Evolutionary conservation across 768 basidiomycete genomes (phyloP).

Genomic region (Cantharellus anzutake): DNA sequence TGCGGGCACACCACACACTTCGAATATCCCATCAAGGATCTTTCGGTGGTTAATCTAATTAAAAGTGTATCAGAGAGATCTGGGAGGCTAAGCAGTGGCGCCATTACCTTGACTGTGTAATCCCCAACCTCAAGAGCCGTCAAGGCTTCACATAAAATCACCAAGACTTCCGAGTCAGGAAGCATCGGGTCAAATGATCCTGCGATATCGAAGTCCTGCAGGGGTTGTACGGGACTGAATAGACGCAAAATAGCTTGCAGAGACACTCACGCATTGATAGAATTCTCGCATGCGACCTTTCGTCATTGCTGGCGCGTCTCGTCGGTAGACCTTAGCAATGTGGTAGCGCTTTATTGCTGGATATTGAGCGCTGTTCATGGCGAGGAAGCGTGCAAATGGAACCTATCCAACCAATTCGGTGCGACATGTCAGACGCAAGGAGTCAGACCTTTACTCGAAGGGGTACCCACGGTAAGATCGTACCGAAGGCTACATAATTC

Average conservation of each 20-base stretch:
- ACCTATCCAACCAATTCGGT: conserved; percentile 21
- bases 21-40: conserved; percentile 91
- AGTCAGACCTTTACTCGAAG: neutral
- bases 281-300: conserved; percentile 99
- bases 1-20: conserved; percentile 80
- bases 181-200: conserved; percentile 94
- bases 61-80: neutral
- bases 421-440: neutral
- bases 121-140: conserved; percentile 78
- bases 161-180: conserved; percentile 82
- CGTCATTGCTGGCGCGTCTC: conserved; percentile 92
- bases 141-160: conserved; percentile 63
- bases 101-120: conserved; percentile 74
- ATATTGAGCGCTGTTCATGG: conserved; percentile 74
- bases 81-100: neutral
- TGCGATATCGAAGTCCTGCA: conserved; percentile 85
- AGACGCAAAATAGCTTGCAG: neutral
- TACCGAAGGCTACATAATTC: conserved; percentile 89
- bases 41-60: conserved; percentile 83
- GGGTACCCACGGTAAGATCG: conserved; percentile 58
- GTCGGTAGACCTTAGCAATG: conserved; percentile 93
- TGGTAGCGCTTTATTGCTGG: conserved; percentile 74
- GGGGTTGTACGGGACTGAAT: neutral
- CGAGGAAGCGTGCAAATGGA: conserved; percentile 85
- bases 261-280: conserved; percentile 64